Evolutionary conservation across 306 rosid species (phyloP), one percentile per base, ranked within the genome.

Genomic region (Citrullus mucosospermus): DNA sequence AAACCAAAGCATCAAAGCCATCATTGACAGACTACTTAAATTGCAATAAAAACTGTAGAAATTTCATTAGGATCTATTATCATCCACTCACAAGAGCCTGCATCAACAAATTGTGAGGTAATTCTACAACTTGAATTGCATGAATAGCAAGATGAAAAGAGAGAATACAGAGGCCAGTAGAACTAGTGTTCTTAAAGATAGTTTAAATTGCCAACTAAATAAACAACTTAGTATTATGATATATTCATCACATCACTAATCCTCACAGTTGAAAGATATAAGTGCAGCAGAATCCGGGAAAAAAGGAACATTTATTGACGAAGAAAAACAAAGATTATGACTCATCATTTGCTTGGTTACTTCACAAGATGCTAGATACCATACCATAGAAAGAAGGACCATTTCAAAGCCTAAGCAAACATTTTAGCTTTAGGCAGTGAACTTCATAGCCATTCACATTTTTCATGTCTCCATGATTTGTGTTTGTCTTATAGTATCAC

Each of bases 1-100:
- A 82, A 81, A 63, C 75, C 79, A 82, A 39, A 57, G 78, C 77
- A 67, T 82, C 84, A 60, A 80, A 78, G 79, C 74, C 83, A 82
- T 80, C 77, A 69, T 82, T 71, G 14, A 28, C 48, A 84, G 82
- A 83, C 67, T 32, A 85, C 70, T 84, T 34, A 50, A 58, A 79
- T 62, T 78, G 58, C 79, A 81, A 75, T 58, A 58, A 58, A 25
- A 50, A 6, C 36, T 74, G 41, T 74, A 69, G 61, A 80, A 76
- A 78, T 55, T 82, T 80, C 81, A 81, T 48, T 76, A 73, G 63
- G 81, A 85, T 44, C 82, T 53, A 81, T 72, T 76, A 70, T 56
- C 81, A 81, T 66, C 57, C 78, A 83, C 78, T 72, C 82, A 36
- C 53, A 54, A 67, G 18, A 77, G 79, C 85, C 82, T 65, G 72